phyloP scores from a whole-genome alignment of 176 grass and related monocot genomes.

The Lolium multiflorum region DNA sequence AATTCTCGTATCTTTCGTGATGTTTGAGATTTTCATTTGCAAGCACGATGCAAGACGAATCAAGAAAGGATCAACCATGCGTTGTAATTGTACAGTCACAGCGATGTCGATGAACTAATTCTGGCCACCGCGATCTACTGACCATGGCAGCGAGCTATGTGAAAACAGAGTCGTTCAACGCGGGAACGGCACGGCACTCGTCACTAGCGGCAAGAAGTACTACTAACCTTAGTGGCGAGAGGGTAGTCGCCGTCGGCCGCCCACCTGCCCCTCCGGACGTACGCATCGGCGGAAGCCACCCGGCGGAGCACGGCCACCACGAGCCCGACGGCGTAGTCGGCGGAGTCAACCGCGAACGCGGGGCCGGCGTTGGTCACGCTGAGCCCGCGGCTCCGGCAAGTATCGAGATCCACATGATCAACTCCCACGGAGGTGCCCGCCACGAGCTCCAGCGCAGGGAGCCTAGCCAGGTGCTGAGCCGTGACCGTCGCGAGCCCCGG shows the following conservation, averaged over 20 bases:
- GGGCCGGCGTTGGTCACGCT: conserved; percentile 56
- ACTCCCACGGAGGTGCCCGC: conserved; percentile 46
- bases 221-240: conserved; percentile 50
- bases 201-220: no score
- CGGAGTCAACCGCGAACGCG: conserved; percentile 41
- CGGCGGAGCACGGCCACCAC: conserved; percentile 53
- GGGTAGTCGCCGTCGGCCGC: conserved; percentile 39
- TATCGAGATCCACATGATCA: conserved; percentile 61
- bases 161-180: background rate
- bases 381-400: conserved; percentile 52
- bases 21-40: background rate
- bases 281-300: conserved; percentile 43
- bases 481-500: background rate
- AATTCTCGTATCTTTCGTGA: background rate
- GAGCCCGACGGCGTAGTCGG: conserved; percentile 65
- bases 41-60: no score
- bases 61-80: background rate
- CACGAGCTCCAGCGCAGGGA: conserved; percentile 55
- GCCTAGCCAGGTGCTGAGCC: conserved; percentile 32
- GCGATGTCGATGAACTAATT: background rate
- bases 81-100: background rate
- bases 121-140: background rate
- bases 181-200: no score
- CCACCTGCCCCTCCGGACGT: conserved; percentile 54
- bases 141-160: background rate